Evolutionary conservation across 2,329 filamentous ascomycete genomes (phyloP), one percentile per base, ranked within the genome.

Genomic region (Botrytis paeoniae): DNA sequence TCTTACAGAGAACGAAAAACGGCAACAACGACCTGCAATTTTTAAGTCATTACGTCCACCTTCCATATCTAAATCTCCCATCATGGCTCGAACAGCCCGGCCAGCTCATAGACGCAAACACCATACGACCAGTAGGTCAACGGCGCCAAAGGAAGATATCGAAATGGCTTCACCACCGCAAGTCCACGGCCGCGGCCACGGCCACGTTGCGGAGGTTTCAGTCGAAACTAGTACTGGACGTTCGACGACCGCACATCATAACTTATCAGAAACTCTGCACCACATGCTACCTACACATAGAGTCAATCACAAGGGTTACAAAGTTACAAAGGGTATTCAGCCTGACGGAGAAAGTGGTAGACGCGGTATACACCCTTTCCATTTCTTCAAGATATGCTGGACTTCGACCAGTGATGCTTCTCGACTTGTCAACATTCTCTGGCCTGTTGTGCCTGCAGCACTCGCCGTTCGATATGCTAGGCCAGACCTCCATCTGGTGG

Each of bases 381-480:
- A 89, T 71, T 92, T 93, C 79, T 77, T 93, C 45, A 84, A 82
- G 75, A 90, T 94, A 71, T 86, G 86, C 80, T 90, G 89, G 82
- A 84, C 82, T 69, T 93, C 91, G 62, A 88, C 89, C 43, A 91
- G 89, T 79, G 86, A 84, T 43, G 83, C 89, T 20, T 93, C 91
- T 14, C 87, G 86, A 80, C 80, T 86, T 69, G 90, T 92, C 78
- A 94, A 94, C 79, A 78, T 93, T 39, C 85, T 94, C 51, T 94
- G 92, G 92, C 92, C 92, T 8, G 85, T 93, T 74, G 92, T 94
- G 2, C 91, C 92, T 10, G 89, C 88, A 43, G 92, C 91, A 29
- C 89, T 94, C 76, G 89, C 85, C n/a, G 83, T 93, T 70, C 84
- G 82, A 79, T 89, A 88, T 75, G 85, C 85, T 62, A 83, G 84